Percentiles rank a stretch among this genome's conserved stretches.
phyloP scores from a whole-genome alignment of 2,329 filamentous ascomycete genomes.

The Colletotrichum zoysiae region DNA sequence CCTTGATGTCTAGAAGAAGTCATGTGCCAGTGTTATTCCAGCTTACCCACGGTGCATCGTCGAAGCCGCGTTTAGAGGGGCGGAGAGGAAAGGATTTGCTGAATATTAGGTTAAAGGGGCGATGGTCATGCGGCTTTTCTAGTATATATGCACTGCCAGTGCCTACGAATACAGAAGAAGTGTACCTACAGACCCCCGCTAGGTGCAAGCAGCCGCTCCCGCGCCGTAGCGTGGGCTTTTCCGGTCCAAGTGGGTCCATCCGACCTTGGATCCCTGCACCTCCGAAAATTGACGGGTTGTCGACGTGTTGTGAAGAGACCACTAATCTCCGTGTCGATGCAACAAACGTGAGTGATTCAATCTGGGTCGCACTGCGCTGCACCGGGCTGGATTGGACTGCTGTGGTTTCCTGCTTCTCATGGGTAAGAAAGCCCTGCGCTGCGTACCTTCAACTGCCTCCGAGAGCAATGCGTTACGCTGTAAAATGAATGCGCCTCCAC shows the following conservation, averaged over 20 bases:
- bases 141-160: too few species aligned
- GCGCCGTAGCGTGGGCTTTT: not conserved
- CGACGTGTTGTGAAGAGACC: constrained; percentile 15
- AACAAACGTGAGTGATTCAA: constrained; percentile 4
- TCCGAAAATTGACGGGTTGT: constrained; percentile 1
- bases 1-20: not conserved
- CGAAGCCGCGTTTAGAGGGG: not conserved
- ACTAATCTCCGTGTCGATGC: constrained; percentile 20
- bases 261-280: constrained; percentile 2
- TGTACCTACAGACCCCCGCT: not conserved
- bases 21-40: too few species aligned
- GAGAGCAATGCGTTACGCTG: constrained; percentile 20
- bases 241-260: not conserved
- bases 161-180: not conserved
- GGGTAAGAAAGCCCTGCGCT: not conserved
- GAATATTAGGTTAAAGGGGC: not conserved
- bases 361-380: constrained; percentile 1
- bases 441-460: constrained; percentile 5
- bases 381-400: constrained; percentile 10
- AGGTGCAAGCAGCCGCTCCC: constrained; percentile 13
- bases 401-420: not conserved
- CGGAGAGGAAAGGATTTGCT: too few species aligned
- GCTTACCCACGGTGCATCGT: too few species aligned
- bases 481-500: constrained; percentile 30
- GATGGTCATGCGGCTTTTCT: not conserved